Evolutionary conservation across 176 grass and related monocot species (phyloP).

Genomic region (Dactylis glomerata): DNA sequence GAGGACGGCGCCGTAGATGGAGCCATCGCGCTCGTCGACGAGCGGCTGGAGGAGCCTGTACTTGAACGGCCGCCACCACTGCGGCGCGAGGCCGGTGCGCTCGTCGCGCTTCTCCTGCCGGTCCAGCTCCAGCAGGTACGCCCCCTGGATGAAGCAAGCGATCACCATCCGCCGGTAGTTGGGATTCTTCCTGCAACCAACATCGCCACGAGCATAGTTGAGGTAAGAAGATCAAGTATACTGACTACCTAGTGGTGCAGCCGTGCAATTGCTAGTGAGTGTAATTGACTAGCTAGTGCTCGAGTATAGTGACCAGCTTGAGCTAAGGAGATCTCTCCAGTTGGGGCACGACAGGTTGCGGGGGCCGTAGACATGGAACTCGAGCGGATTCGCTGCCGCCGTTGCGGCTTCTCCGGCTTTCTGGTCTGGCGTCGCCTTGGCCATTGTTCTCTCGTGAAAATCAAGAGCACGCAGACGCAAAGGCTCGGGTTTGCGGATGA

Average conservation of each 20-base stretch:
- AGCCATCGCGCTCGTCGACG: conserved; percentile 63
- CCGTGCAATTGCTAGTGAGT: neutral
- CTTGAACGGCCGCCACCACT: conserved; percentile 86
- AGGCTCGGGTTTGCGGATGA: neutral
- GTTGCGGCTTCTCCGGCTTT: neutral
- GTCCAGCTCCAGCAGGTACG: conserved; percentile 81
- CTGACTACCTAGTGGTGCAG: no score
- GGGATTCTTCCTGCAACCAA: conserved; percentile 58
- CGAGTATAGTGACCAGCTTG: conserved; percentile 53
- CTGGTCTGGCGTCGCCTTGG: conserved; percentile 5
- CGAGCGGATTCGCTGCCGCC: conserved; percentile 24
- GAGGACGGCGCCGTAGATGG: conserved; percentile 73
- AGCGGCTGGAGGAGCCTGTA: conserved; percentile 50
- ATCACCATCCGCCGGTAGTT: conserved; percentile 72
- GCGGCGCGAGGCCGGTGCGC: conserved; percentile 51
- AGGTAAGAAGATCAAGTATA: no score
- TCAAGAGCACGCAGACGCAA: neutral
- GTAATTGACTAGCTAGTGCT: neutral
- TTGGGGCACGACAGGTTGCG: conserved; percentile 51
- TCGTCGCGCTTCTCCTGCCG: conserved; percentile 62
- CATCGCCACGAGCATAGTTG: neutral
- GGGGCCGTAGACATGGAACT: conserved; percentile 63
- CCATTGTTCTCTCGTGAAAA: conserved; percentile 18
- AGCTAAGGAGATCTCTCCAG: conserved; percentile 69
- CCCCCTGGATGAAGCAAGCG: conserved; percentile 83